Conservation (phyloP, 768 basidiomycete species). For the Scleroderma bovista region DNA sequence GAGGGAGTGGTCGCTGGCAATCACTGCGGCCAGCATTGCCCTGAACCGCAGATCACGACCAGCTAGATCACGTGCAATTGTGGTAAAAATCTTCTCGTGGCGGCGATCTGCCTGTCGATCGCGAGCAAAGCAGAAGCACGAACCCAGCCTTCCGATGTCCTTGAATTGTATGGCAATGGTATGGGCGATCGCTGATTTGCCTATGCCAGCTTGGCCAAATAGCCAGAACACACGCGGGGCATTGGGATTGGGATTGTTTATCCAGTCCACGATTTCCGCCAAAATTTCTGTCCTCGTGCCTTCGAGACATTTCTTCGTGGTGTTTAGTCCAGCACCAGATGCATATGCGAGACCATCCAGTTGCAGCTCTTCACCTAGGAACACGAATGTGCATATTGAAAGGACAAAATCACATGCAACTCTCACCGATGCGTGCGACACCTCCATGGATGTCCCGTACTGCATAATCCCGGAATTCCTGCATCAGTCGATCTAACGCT, state of each 20-base stretch:
- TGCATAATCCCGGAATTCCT: not conserved
- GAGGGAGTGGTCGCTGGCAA: not conserved
- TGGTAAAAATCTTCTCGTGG: conserved; percentile 11
- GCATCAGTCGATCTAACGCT: conserved; percentile 1
- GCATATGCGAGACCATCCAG: not conserved
- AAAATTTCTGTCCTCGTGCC: conserved; percentile 22
- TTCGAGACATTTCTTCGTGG: conserved; percentile 9
- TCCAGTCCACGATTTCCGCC: conserved; percentile 24
- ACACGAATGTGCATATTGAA: not conserved
- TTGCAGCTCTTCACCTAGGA: not conserved
- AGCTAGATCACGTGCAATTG: conserved; percentile 1
- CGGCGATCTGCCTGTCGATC: conserved; percentile 7
- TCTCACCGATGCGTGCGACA: conserved; percentile 1
- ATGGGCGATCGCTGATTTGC: conserved; percentile 15
- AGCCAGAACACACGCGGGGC: conserved; percentile 15
- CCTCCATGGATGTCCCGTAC: conserved; percentile 1
- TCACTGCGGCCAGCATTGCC: not conserved
- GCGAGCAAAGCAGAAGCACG: conserved; percentile 4
- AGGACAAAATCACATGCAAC: not conserved
- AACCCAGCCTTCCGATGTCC: conserved; percentile 7
- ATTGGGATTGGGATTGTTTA: conserved; percentile 5
- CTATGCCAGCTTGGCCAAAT: conserved; percentile 19
- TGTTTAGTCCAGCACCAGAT: conserved; percentile 1
- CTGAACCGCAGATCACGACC: not conserved
- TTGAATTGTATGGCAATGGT: conserved; percentile 7